Base-by-base conservation (phyloP, 2,329 filamentous ascomycete genomes). In the Simplicillium aogashimaense region DNA sequence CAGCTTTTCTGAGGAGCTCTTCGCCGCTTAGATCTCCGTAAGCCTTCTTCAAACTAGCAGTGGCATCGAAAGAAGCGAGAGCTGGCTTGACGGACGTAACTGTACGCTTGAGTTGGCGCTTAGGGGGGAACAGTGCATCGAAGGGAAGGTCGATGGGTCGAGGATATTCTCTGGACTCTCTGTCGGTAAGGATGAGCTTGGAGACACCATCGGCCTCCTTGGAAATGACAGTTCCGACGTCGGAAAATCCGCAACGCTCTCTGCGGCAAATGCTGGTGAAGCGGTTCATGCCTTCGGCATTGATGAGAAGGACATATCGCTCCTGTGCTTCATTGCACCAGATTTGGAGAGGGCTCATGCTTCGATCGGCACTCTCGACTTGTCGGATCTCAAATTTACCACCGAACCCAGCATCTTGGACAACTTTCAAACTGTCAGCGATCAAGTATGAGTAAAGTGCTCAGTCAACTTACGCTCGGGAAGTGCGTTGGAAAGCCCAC, bases 251-350 rank as follows among this genome's bases (percentile, higher is more conserved):
- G 57, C 90, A 97, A 40, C 89, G 79, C 59, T 98, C 92, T 57
- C 92, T 77, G 46, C 66, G 67, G 57, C 76, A 80, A 42, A 82
- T 82, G 57, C 67, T 77, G 35, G 69, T 67, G 53, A 82, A 98
- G 70, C 63, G 80, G 52, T 90, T 88, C 54, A 97, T 75, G 39
- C 80, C 74, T 15, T 92, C 82, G 38, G 78, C 76, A 45, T 89
- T 87, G 46, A 98, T 79, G 8, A 94, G 81, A 52, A 98, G 69
- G 7, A 98, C 92, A 53, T 98, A 98, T 58, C 92, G 76, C 63
- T 98, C 92, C 58, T 98, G 92, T 0, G 92, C 87, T 60, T 97
- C 90, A 52, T 90, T 94, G 61, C 92, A 95, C 89, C 90, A 97
- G 36, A 98, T 95, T 58, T 97, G 86, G 43, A 98, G 76, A 15